Evolutionary conservation across 352 stramenopile species (phyloP).

Genomic region (Phytophthora tubulina): DNA sequence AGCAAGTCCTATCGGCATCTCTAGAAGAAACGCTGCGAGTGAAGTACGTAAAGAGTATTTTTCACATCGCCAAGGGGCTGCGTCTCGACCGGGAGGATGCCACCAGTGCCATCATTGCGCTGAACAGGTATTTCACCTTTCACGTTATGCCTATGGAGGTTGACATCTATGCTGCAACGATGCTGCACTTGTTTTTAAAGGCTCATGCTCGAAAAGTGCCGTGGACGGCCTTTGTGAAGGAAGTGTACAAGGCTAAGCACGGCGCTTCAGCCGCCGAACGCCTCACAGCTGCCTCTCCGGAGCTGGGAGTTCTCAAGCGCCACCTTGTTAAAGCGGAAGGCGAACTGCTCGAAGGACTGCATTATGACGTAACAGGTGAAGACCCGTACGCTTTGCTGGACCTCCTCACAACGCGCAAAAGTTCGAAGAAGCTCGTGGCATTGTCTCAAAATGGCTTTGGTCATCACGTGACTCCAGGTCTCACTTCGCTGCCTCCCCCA

Average conservation of each 20-base stretch:
- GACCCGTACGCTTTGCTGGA: conserved; percentile 81
- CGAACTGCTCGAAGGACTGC: conserved; percentile 76
- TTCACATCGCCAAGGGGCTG: conserved; percentile 70
- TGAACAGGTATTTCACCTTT: conserved; percentile 86
- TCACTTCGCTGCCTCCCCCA: conserved; percentile 38
- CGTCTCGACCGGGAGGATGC: conserved; percentile 75
- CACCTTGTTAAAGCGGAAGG: conserved; percentile 71
- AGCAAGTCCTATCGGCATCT: conserved; percentile 67
- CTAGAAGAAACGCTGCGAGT: conserved; percentile 73
- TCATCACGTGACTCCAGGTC: conserved; percentile 27
- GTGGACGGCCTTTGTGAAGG: conserved; percentile 73
- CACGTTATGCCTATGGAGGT: conserved; percentile 76
- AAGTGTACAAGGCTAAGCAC: conserved; percentile 77
- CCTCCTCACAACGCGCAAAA: conserved; percentile 60
- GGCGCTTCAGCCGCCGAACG: conserved; percentile 30
- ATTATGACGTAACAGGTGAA: conserved; percentile 78
- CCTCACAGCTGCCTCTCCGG: conserved; percentile 45
- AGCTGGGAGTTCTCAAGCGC: conserved; percentile 62
- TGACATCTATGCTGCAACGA: conserved; percentile 72
- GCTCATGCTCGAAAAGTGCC: conserved; percentile 66
- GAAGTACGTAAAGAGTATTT: conserved; percentile 73
- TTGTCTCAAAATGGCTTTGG: conserved; percentile 20
- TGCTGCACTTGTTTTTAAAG: conserved; percentile 84
- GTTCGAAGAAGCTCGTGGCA: conserved; percentile 49
- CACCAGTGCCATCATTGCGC: conserved; percentile 76